These are phyloP conservation scores for Sicyos baderoa DNA, from an alignment of 306 rosid species.

Conservation along the genomic window DNA sequence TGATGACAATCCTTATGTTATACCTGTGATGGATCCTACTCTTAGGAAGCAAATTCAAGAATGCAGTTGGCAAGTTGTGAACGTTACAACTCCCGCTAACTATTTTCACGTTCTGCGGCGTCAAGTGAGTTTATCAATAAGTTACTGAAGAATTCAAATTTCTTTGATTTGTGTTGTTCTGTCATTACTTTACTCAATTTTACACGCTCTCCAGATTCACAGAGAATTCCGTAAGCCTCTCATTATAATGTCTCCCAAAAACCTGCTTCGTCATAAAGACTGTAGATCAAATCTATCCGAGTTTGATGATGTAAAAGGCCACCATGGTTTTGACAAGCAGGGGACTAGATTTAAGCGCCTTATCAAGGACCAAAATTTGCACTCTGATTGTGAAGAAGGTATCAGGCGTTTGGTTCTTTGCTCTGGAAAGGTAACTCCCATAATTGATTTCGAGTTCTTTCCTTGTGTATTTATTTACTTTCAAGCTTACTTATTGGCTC, in stretches of 20 bases:
- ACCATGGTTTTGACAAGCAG: slow-evolving; percentile 93
- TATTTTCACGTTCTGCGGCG: slow-evolving; percentile 91
- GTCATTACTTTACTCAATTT: background rate
- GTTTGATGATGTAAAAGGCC: slow-evolving; percentile 95
- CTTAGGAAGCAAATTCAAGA: slow-evolving; percentile 90
- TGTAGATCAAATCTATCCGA: slow-evolving; percentile 84
- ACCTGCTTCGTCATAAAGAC: slow-evolving; percentile 82
- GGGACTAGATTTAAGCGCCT: slow-evolving; percentile 98
- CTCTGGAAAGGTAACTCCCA: slow-evolving; percentile 77
- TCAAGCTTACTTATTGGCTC: background rate
- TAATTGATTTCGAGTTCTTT: background rate
- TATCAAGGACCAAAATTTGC: slow-evolving; percentile 74
- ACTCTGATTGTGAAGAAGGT: slow-evolving; percentile 71
- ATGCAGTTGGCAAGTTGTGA: slow-evolving; percentile 94
- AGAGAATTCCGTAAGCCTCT: slow-evolving; percentile 92
- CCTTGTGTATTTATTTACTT: background rate
- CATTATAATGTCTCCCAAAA: slow-evolving; percentile 90
- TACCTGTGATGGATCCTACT: slow-evolving; percentile 97
- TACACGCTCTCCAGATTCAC: slow-evolving; percentile 44
- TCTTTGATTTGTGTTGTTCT: background rate
- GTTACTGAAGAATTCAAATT: background rate
- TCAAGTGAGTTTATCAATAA: slow-evolving; percentile 45
- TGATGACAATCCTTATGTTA: slow-evolving; percentile 81
- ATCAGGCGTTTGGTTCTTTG: slow-evolving; percentile 78
- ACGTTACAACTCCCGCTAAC: slow-evolving; percentile 89